Evolutionary conservation across 116 monocot genomes (phyloP).

Genomic region (Phalaenopsis hybrid): DNA sequence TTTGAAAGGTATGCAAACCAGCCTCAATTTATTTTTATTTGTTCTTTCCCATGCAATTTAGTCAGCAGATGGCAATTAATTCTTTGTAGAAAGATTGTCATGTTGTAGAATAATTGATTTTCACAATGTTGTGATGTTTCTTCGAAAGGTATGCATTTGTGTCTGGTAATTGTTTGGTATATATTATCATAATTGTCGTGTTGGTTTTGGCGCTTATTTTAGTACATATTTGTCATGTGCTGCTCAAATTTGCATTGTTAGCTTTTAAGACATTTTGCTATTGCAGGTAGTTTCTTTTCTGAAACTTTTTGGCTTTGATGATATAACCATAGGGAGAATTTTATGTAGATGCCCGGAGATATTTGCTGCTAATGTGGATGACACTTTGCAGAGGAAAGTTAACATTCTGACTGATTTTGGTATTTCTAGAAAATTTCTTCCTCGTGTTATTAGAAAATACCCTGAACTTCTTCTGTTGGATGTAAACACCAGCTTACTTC

Average conservation of each 20-base stretch:
- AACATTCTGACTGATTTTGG: no score
- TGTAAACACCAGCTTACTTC: slow-evolving; percentile 50
- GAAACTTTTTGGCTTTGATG: slow-evolving; percentile 68
- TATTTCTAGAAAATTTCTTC: no score
- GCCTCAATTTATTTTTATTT: not conserved
- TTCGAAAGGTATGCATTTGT: not conserved
- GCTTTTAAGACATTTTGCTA: slow-evolving; percentile 3
- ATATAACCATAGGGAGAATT: slow-evolving; percentile 44
- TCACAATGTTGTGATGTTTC: not conserved
- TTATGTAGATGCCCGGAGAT: slow-evolving; percentile 65
- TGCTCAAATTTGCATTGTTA: not conserved
- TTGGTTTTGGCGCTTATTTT: not conserved
- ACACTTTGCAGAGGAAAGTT: no score
- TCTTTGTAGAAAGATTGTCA: not conserved
- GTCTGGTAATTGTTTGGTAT: not conserved
- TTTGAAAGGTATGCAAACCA: no score
- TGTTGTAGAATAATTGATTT: not conserved
- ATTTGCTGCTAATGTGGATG: no score
- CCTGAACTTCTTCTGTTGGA: slow-evolving; percentile 83
- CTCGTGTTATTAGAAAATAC: slow-evolving; percentile 79
- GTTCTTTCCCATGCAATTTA: not conserved
- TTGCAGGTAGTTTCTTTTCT: slow-evolving; percentile 69
- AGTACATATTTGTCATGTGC: not conserved
- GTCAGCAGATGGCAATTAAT: not conserved
- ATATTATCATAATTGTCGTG: not conserved